Evolutionary conservation across 805 yeast genomes (phyloP).

Genomic region (Ogataea methylovora): DNA sequence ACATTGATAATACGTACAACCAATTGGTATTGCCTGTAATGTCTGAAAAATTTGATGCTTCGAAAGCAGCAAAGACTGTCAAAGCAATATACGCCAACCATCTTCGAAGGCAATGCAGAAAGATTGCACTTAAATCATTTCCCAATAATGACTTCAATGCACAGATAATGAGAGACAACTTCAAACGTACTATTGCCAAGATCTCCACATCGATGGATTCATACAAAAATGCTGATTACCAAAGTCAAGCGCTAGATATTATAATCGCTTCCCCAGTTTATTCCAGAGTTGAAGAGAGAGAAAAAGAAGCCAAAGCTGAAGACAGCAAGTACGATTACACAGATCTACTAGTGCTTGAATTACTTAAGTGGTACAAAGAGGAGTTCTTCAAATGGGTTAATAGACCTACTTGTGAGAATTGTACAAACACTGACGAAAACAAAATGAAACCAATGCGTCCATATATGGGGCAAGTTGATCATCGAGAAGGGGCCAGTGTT

Average conservation of each 20-base stretch:
- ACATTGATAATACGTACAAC: too few relatives aligned
- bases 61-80: conserved; percentile 2
- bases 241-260: conserved; percentile 53
- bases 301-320: conserved; percentile 10
- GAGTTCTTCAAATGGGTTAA: conserved; percentile 83
- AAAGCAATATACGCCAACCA: conserved; percentile 6
- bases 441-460: conserved; percentile 36
- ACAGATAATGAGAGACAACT: too few relatives aligned
- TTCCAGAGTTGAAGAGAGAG: conserved; percentile 26
- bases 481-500: conserved; percentile 40
- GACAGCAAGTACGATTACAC: conserved; percentile 29
- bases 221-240: conserved; percentile 36
- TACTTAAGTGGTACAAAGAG: conserved; percentile 64
- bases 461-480: conserved; percentile 35
- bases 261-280: conserved; percentile 65
- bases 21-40: background rate
- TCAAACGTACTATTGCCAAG: background rate
- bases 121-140: too few relatives aligned
- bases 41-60: background rate
- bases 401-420: conserved; percentile 50
- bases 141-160: too few relatives aligned
- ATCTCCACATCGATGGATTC: conserved; percentile 12
- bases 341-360: conserved; percentile 51
- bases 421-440: conserved; percentile 35
- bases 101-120: conserved; percentile 3